Percentiles rank a stretch among this genome's conserved stretches.
Conservation (phyloP, 164 flowering plant species). For the Nelumbo lutea region DNA sequence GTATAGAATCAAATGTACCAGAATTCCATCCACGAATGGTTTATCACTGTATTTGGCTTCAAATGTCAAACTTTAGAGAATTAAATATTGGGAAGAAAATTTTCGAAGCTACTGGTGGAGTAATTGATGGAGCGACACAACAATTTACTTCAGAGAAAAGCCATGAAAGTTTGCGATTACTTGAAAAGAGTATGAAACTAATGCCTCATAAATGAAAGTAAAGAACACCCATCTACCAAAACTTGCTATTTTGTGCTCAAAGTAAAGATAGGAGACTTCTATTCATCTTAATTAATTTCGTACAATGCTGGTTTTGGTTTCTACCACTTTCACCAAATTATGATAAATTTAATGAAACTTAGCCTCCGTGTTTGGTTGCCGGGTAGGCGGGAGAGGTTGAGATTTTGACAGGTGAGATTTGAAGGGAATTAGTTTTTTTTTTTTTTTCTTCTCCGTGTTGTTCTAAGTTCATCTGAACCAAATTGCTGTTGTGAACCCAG, state of each 20-base stretch:
- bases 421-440: no score
- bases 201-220: conserved; percentile 1
- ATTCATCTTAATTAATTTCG: neutral
- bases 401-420: neutral
- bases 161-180: conserved; percentile 7
- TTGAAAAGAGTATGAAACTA: neutral
- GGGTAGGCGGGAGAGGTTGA: neutral
- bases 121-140: no score
- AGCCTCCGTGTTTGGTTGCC: no score
- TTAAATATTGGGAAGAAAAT: no score
- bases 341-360: neutral
- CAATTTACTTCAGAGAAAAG: neutral
- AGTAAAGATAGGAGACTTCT: neutral
- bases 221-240: conserved; percentile 9
- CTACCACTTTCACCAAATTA: neutral
- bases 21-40: no score
- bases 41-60: no score
- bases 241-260: neutral
- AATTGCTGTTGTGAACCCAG: no score
- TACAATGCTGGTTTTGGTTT: neutral
- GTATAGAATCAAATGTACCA: no score
- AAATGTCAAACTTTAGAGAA: no score
- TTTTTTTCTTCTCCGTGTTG: no score
- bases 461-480: no score
- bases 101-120: no score